Base-by-base conservation (phyloP, 805 yeast species). In the Lachancea lanzarotensis region DNA sequence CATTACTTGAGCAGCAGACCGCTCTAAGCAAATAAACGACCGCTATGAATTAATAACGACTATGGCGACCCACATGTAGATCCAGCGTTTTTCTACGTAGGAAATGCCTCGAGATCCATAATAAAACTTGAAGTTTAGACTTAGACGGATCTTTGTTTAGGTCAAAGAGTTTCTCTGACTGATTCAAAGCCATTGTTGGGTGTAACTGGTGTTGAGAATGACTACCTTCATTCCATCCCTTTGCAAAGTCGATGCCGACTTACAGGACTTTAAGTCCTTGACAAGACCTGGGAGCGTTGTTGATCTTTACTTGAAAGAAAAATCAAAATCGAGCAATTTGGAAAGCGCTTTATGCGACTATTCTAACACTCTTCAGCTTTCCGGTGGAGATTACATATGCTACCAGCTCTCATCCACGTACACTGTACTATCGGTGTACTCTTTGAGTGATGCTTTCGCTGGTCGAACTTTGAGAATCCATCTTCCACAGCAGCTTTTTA, bases 201-300 rank as follows among this genome's bases (percentile, higher is more conserved):
- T 29, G 13, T 7, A 29, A 17, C 26, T 26, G 20, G 29, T 20
- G 30, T 27, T 19, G 33, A 41, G 13, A 18, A 35, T 25, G 27
- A 38, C 34, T 25, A 12, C 33, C 5, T 34, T 37, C 30, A 47
- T 42, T 48, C 34, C 45, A 19, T 37, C 42, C 19, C 38, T 62
- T 27, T 60, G 64, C 7, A 60, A 57, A 41, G 43, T 62, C 35
- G 66, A 59, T 47, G 56, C 52, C 4, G 50, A 56, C 45, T 38
- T 60, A 15, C 52, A 54, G 15, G 57, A 56, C 37, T 52, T 52
- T 35, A 39, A 45, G n/a, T 42, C 45, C 25, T 36, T 38, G 20
- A 32, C 43, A 7, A 41, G 36, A 15, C 35, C 45, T 20, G 45
- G 51, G 34, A 54, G 52, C 37, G 44, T 44, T 7, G 41, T 57